phyloP scores from a whole-genome alignment of 2,329 filamentous ascomycete species.

The Westerdykella sp. region DNA sequence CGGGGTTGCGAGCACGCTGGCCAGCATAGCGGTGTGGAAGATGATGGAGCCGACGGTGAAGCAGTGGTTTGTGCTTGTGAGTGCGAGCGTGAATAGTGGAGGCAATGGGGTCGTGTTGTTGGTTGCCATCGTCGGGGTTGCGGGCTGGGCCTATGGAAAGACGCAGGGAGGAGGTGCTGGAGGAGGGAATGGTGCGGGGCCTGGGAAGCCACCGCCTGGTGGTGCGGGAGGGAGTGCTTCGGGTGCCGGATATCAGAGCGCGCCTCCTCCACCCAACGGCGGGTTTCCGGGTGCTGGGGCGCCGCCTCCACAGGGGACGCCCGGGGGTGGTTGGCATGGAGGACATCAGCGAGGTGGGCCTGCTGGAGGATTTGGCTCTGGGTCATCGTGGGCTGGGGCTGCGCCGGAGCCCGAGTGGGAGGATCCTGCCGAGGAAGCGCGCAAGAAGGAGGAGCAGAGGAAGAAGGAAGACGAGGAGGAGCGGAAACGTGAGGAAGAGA shows the following conservation, averaged over 20 bases:
- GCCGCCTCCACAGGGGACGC: conserved; percentile 24
- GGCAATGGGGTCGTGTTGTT: conserved; percentile 68
- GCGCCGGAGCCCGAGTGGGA: conserved; percentile 37
- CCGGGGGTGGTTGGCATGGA: conserved; percentile 18
- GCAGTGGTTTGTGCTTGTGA: conserved; percentile 65
- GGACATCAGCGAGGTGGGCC: conserved; percentile 4
- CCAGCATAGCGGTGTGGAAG: conserved; percentile 66
- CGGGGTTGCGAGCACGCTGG: conserved; percentile 71
- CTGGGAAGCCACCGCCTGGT: conserved; percentile 10
- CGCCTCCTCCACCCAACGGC: conserved; percentile 28
- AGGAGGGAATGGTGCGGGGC: conserved; percentile 23
- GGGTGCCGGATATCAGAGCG: conserved; percentile 26
- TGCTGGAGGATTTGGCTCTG: conserved; percentile 33
- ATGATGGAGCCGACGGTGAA: conserved; percentile 67
- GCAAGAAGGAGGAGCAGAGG: conserved; percentile 29
- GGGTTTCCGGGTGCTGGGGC: conserved; percentile 28
- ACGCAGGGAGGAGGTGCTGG: conserved; percentile 46
- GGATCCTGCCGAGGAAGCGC: conserved; percentile 16
- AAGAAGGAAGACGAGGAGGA: conserved; percentile 52
- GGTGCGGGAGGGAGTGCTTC: conserved; percentile 22
- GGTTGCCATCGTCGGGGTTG: conserved; percentile 65
- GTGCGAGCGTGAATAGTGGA: conserved; percentile 49
- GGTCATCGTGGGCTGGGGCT: conserved; percentile 37
- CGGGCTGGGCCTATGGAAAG: conserved; percentile 70
- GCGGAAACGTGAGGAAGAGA: conserved; percentile 36